Evolutionary conservation across 495 filamentous ascomycete genomes (phyloP).

Genomic region (Talaromyces nanjingensis): DNA sequence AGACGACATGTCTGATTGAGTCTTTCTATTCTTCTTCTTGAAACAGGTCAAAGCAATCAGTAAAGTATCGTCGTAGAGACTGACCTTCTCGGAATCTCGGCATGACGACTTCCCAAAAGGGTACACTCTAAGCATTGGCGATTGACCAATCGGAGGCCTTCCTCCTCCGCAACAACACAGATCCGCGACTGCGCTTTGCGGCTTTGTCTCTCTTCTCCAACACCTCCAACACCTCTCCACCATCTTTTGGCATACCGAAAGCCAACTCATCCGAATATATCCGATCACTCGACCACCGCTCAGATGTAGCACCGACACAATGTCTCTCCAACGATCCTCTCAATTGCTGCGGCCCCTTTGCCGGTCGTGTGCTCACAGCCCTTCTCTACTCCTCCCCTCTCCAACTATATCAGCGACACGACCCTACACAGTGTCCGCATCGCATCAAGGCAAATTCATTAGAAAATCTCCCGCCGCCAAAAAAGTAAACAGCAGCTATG

Average conservation of each 20-base stretch:
- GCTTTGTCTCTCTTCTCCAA: background rate
- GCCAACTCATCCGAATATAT: background rate
- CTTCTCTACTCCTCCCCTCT: background rate
- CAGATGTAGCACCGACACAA: background rate
- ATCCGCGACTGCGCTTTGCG: background rate
- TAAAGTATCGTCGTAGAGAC: background rate
- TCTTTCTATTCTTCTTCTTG: background rate
- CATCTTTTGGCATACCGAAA: background rate
- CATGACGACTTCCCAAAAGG: background rate
- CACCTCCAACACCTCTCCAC: background rate
- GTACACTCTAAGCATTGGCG: background rate
- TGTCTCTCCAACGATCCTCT: background rate
- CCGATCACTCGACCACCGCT: background rate
- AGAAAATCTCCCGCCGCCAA: background rate
- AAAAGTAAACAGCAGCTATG: background rate
- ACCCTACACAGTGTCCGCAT: background rate
- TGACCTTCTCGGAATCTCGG: background rate
- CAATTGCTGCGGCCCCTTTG: background rate
- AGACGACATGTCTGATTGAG: background rate
- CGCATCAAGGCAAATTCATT: background rate
- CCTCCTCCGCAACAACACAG: background rate
- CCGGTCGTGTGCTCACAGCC: background rate
- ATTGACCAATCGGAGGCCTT: background rate
- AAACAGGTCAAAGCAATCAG: background rate
- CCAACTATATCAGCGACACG: background rate